Conservation (phyloP, 257 asterid genomes). For the Petunia secreta region DNA sequence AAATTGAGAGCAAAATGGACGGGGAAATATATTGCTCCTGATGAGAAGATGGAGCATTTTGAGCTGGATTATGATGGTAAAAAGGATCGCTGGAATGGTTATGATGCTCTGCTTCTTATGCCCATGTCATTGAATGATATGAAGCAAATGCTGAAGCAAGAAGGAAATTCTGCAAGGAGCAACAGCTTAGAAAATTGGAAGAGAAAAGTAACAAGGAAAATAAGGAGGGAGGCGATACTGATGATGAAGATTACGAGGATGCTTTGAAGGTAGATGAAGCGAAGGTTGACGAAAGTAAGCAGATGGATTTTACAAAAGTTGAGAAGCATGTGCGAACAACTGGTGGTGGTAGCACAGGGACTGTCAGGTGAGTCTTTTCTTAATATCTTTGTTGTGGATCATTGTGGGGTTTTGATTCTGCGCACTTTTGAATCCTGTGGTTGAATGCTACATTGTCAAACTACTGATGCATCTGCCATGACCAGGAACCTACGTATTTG, state of each 20-base stretch:
- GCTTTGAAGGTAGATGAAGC: constrained; percentile 85
- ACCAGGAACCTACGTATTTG: constrained; percentile 86
- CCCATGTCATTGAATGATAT: constrained; percentile 64
- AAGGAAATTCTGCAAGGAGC: constrained; percentile 74
- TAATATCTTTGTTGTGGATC: background rate
- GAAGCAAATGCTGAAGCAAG: constrained; percentile 93
- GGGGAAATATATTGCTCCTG: constrained; percentile 68
- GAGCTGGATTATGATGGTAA: constrained; percentile 96
- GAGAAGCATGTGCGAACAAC: constrained; percentile 97
- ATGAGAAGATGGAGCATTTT: constrained; percentile 83
- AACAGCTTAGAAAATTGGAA: constrained; percentile 82
- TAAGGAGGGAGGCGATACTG: constrained; percentile 64
- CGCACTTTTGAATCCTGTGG: background rate
- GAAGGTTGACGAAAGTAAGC: constrained; percentile 94
- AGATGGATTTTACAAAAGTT: constrained; percentile 96
- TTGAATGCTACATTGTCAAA: background rate
- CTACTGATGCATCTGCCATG: background rate
- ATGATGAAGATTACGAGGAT: constrained; percentile 77
- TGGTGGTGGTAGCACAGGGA: constrained; percentile 98
- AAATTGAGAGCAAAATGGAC: constrained; percentile 82
- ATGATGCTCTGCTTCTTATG: constrained; percentile 72
- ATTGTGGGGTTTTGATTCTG: constrained; percentile 5
- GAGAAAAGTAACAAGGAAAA: constrained; percentile 66
- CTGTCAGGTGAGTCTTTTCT: constrained; percentile 65
- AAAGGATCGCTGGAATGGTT: constrained; percentile 92